These are phyloP conservation scores for Microdochium paspali DNA, from an alignment of 2,329 filamentous ascomycete species.

Conservation along the genomic window DNA sequence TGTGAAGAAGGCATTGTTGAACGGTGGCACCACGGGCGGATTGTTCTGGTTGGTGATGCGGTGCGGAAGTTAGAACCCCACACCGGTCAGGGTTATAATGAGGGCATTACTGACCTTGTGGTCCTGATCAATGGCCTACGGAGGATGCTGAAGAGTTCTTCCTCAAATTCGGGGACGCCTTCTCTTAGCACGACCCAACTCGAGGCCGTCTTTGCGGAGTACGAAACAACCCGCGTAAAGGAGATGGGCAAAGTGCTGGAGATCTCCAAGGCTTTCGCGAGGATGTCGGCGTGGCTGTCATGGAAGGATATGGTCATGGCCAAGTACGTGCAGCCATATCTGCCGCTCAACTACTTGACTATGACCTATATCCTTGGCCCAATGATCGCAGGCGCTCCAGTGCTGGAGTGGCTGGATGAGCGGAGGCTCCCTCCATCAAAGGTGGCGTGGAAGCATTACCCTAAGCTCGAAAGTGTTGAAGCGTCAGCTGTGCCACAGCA, in stretches of 20 bases:
- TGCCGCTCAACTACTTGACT: neutral
- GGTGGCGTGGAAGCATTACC: neutral
- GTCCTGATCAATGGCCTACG: conserved; percentile 1
- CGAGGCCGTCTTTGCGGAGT: neutral
- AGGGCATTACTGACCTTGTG: conserved; percentile 2
- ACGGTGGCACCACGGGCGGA: conserved; percentile 2
- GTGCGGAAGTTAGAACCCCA: conserved; percentile 5
- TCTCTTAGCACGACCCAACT: neutral
- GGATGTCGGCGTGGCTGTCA: neutral
- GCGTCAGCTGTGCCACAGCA: neutral
- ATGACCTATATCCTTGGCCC: neutral
- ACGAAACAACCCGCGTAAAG: neutral
- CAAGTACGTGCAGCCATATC: neutral
- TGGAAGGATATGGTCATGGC: neutral
- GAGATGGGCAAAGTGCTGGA: neutral
- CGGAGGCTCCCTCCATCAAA: neutral
- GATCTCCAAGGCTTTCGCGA: neutral
- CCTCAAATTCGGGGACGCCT: conserved; percentile 8
- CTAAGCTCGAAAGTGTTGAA: neutral
- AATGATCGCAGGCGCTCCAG: neutral
- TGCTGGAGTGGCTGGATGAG: neutral
- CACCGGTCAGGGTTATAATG: conserved; percentile 3
- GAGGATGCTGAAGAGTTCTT: neutral
- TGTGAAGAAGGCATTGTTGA: conserved; percentile 4
- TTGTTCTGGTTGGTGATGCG: conserved; percentile 5